Conservation (phyloP, 106 monocot genomes). For the Allium cepa region DNA sequence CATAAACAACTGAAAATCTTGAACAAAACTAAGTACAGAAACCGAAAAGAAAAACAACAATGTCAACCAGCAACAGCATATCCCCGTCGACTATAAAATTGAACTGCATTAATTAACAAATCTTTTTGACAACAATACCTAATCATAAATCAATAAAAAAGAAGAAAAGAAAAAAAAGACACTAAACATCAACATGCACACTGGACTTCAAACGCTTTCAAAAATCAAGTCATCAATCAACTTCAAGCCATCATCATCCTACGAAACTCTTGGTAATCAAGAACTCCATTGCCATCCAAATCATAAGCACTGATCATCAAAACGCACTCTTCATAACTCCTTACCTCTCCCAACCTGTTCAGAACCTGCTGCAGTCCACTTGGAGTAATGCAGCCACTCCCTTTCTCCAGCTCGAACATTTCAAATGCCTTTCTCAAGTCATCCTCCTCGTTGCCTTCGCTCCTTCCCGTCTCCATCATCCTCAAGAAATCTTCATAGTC, state of each 20-base stretch:
- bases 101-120: too few species aligned
- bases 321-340: constrained; percentile 29
- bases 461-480: constrained; percentile 16
- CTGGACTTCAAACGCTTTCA: too few species aligned
- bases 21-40: too few species aligned
- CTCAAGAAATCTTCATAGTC: constrained; percentile 29
- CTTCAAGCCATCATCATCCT: constrained; percentile 30
- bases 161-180: too few species aligned
- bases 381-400: constrained; percentile 29
- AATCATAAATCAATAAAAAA: too few species aligned
- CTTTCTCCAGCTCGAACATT: constrained; percentile 32
- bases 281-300: constrained; percentile 39
- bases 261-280: constrained; percentile 34
- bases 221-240: too few species aligned
- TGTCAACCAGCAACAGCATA: too few species aligned
- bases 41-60: too few species aligned
- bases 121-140: too few species aligned
- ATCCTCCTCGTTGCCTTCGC: constrained; percentile 2
- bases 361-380: constrained; percentile 21
- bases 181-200: too few species aligned
- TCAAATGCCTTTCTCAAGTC: constrained; percentile 38
- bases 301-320: constrained; percentile 44
- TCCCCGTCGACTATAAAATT: too few species aligned
- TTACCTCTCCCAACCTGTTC: constrained; percentile 23
- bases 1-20: too few species aligned